phyloP scores from a whole-genome alignment of 352 stramenopile genomes.

The Discostella stelligera region DNA sequence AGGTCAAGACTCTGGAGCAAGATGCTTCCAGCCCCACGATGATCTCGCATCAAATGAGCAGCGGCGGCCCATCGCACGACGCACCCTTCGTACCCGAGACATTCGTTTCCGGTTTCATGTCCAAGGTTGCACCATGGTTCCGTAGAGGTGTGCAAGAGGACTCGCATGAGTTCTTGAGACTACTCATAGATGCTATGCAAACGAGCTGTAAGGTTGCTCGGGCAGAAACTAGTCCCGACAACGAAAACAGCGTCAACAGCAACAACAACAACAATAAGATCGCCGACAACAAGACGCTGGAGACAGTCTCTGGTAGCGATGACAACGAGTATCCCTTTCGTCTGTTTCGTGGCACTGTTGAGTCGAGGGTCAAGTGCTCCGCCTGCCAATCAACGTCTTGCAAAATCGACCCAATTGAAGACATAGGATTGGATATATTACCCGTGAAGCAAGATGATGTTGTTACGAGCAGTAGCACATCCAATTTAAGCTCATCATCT shows the following conservation, averaged over 20 bases:
- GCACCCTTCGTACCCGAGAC: constrained; percentile 59
- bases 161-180: constrained; percentile 78
- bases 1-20: background rate
- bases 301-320: constrained; percentile 15
- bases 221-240: background rate
- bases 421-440: constrained; percentile 79
- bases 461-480: background rate
- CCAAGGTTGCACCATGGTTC: constrained; percentile 75
- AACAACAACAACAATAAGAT: constrained; percentile 6
- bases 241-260: background rate
- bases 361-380: constrained; percentile 75
- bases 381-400: constrained; percentile 59
- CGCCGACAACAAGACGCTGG: background rate
- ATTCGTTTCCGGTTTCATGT: constrained; percentile 78
- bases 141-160: constrained; percentile 77
- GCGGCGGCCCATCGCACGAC: background rate
- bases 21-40: background rate
- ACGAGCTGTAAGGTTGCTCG: constrained; percentile 66
- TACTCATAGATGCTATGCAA: constrained; percentile 83
- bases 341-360: constrained; percentile 75
- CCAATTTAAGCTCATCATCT: background rate
- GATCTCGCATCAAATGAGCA: background rate
- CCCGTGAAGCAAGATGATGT: constrained; percentile 9
- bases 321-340: constrained; percentile 79
- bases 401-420: constrained; percentile 81